These are phyloP conservation scores for Phytophthora citricola DNA, from an alignment of 352 stramenopile genomes.

Conservation along the genomic window DNA sequence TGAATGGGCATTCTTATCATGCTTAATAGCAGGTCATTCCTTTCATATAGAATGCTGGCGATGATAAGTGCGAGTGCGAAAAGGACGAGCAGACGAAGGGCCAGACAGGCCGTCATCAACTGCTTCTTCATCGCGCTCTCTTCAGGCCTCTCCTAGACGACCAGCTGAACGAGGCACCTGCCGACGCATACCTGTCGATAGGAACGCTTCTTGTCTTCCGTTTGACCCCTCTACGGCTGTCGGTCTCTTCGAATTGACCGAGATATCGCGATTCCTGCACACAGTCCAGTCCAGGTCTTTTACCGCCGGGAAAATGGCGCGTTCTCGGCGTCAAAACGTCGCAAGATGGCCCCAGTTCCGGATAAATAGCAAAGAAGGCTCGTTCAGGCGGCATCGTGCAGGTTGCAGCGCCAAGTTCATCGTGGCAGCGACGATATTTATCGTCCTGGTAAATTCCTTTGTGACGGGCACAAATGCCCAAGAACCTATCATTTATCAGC, in stretches of 20 bases:
- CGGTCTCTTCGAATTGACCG: conserved; percentile 13
- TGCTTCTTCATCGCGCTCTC: conserved; percentile 19
- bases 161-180: not conserved
- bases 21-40: not conserved
- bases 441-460: conserved; percentile 1
- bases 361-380: conserved; percentile 2
- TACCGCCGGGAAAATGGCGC: conserved; percentile 15
- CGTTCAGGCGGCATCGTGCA: conserved; percentile 1
- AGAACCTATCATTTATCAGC: conserved; percentile 21
- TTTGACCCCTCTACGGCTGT: not conserved
- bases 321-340: conserved; percentile 12
- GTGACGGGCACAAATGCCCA: not conserved
- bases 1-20: not conserved
- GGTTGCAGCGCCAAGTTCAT: conserved; percentile 11
- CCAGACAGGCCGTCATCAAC: conserved; percentile 17
- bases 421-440: conserved; percentile 17
- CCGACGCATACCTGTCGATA: not conserved
- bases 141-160: conserved; percentile 19
- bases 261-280: conserved; percentile 19
- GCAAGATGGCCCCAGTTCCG: not conserved
- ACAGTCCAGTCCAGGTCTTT: not conserved
- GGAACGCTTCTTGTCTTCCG: conserved; percentile 1
- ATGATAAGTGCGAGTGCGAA: conserved; percentile 22
- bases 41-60: not conserved
- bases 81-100: conserved; percentile 29